Base-by-base conservation (phyloP, 2,329 filamentous ascomycete species). In the Cercospora sesami region DNA sequence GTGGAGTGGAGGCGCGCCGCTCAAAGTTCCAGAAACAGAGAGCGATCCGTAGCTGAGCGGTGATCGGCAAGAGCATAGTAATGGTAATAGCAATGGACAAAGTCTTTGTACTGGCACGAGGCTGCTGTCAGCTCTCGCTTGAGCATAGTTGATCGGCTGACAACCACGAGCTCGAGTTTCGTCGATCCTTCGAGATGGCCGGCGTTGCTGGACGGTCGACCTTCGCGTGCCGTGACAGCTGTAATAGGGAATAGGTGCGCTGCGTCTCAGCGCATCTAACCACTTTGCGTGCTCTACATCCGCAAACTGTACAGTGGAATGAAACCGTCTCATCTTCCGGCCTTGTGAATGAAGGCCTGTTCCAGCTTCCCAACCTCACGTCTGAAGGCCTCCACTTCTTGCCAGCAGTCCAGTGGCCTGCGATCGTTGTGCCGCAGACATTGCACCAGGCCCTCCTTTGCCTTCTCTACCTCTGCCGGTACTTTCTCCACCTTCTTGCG, bases 341-440 rank as follows among this genome's bases (percentile, higher is more conserved):
- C 89, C 82, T 90, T 92, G 78, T 96, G 90, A 39, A 97, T 92
- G 88, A 96, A 98, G 28, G 85, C 85, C 81, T 88, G 90, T 86
- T 97, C 94, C 81, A 97, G 80, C 82, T 88, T 89, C 74, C 91
- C 88, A 61, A 98, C 94, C 85, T 96, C 92, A 75, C 87, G 86
- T 87, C 94, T 96, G 81, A 98, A 98, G 21, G 84, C 85, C 83
- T 96, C 91, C 26, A 97, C 93, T 86, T 97, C 93, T 81, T 89
- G 86, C 91, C 92, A 97, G 86, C 94, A 98, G 83, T 97, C 92
- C 78, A 97, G 83, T 78, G 94, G 94, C 79, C 93, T 87, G 72
- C 93, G 86, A 81, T 97, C 94, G 80, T 97, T 90, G 76, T 90
- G 86, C 70, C 91, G 85, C 83, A 98, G 83, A 79, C 94, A 98